These are phyloP conservation scores for Sarocladiaceae sp. DNA, from an alignment of 2,329 filamentous ascomycete genomes.

Conservation along the genomic window DNA sequence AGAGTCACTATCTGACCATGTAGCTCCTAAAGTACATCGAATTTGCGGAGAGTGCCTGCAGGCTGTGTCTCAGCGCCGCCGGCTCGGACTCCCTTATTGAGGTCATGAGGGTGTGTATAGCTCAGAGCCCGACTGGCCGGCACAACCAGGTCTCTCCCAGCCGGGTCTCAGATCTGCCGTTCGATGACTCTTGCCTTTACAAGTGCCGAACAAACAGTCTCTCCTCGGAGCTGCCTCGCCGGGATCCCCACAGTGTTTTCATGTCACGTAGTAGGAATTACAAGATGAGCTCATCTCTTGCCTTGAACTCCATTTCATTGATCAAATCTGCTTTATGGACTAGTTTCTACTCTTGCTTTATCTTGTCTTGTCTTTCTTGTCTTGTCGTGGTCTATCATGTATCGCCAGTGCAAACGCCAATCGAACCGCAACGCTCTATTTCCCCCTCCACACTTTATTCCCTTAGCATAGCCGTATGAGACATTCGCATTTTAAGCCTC, in stretches of 20 bases:
- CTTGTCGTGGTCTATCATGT: constrained; percentile 3
- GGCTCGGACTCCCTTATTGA: background rate
- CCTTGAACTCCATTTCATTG: background rate
- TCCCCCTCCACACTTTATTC: background rate
- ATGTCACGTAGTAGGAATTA: too few species aligned
- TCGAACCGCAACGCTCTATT: background rate
- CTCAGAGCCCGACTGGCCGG: background rate
- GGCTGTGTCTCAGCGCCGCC: too few species aligned
- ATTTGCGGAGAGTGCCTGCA: too few species aligned
- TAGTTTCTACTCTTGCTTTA: background rate
- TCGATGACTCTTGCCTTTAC: background rate
- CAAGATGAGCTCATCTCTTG: too few species aligned
- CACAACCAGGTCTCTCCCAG: background rate
- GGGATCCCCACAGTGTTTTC: too few species aligned
- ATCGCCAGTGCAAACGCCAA: constrained; percentile 1
- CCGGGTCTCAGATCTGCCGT: constrained; percentile 6
- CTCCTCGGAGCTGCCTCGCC: too few species aligned
- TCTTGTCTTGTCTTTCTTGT: background rate
- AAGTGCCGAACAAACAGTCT: too few species aligned
- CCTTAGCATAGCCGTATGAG: background rate
- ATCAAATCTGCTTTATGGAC: background rate
- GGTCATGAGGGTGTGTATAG: background rate
- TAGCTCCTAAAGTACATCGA: too few species aligned
- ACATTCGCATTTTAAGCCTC: constrained; percentile 3
- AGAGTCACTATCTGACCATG: background rate